These are phyloP conservation scores for Aspergillus homomorphus DNA, from an alignment of 495 filamentous ascomycete genomes.

Conservation along the genomic window DNA sequence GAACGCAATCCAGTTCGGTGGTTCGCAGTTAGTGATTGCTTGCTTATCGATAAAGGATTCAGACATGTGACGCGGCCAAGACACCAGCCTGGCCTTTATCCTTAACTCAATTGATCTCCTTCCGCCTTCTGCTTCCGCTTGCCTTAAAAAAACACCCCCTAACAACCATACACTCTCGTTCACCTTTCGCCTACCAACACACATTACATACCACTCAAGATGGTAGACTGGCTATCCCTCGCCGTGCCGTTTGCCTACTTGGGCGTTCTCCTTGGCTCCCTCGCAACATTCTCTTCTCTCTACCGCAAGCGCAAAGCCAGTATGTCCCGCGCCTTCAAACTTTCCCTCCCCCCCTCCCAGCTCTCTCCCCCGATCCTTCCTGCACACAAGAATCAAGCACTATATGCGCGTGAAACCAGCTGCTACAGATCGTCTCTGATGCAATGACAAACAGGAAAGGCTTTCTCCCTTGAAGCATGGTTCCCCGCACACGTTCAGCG, in stretches of 20 bases:
- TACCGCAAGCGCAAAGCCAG: constrained; percentile 91
- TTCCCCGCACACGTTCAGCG: constrained; percentile 85
- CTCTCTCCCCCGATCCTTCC: not conserved
- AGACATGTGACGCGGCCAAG: constrained; percentile 28
- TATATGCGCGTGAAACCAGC: not conserved
- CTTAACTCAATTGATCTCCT: not conserved
- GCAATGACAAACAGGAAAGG: constrained; percentile 51
- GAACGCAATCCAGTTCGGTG: too few species aligned
- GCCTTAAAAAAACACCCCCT: not conserved
- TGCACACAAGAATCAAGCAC: not conserved
- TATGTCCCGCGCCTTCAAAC: constrained; percentile 43
- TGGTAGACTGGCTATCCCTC: constrained; percentile 79
- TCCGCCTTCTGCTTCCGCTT: not conserved
- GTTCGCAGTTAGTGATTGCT: not conserved
- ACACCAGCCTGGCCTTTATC: constrained; percentile 33
- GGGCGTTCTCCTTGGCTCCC: constrained; percentile 76
- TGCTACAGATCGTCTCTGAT: not conserved
- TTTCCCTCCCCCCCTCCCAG: not conserved
- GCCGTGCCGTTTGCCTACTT: constrained; percentile 83
- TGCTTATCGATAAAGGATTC: not conserved
- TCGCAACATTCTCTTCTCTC: constrained; percentile 85
- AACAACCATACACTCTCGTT: not conserved
- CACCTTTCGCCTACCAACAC: not conserved
- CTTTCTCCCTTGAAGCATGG: constrained; percentile 84
- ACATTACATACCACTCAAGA: constrained; percentile 16